phyloP scores from a whole-genome alignment of 2,329 filamentous ascomycete species.

The Falciphora oryzae region DNA sequence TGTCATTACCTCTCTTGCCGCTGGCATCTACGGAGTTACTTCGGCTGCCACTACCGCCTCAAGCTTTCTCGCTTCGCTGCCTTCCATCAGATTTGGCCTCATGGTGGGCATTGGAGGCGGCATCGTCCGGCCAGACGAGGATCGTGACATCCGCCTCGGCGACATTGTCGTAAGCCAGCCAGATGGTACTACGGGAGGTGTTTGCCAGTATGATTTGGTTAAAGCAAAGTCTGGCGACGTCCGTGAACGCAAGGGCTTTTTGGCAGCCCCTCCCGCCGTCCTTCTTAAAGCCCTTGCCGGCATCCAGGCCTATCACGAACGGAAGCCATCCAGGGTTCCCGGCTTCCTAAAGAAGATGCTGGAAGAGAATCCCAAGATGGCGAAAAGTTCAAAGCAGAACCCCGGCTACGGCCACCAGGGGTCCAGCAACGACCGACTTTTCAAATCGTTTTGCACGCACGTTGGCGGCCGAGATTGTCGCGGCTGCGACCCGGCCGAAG shows the following conservation, averaged over 20 bases:
- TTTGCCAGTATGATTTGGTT: background rate
- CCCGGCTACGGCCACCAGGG: too few relatives aligned
- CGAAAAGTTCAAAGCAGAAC: too few relatives aligned
- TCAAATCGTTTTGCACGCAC: too few relatives aligned
- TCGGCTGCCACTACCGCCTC: background rate
- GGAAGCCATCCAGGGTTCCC: too few relatives aligned
- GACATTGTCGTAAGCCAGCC: background rate
- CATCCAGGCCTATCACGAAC: background rate
- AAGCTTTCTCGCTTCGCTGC: background rate
- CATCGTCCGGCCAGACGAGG: background rate
- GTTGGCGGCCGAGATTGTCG: too few relatives aligned
- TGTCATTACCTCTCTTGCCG: background rate
- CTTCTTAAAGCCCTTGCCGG: background rate
- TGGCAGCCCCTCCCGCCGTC: background rate
- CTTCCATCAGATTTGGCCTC: background rate
- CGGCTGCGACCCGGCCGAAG: too few relatives aligned
- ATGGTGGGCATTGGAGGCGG: background rate
- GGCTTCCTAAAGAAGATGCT: too few relatives aligned
- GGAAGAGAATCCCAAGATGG: too few relatives aligned
- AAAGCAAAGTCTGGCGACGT: background rate
- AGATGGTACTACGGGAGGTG: background rate
- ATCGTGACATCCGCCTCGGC: background rate
- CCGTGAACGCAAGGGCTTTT: too few relatives aligned
- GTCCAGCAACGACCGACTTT: too few relatives aligned
- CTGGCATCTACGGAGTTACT: background rate